Base-by-base conservation (phyloP, 192 early-diverging fungal species). In the Piromyces sp. region DNA sequence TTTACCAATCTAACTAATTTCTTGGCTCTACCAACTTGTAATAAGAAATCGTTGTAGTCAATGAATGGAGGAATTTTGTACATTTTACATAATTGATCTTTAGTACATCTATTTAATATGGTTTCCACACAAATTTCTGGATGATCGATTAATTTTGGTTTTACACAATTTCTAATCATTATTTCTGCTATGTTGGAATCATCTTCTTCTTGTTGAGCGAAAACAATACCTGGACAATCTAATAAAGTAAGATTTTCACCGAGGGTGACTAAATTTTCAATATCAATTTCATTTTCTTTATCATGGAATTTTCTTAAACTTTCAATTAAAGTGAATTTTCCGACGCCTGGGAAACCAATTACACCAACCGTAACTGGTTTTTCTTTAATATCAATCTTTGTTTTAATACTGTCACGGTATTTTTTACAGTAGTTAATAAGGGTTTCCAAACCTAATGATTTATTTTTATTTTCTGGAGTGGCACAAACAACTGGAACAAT, bases 261-360 rank as follows among this genome's bases (percentile, higher is more conserved):
- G n/a, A 68, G 51, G 22, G 51, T 68, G n/a, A 68, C n/a, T 68
- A 68, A 68, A n/a, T n/a, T 68, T n/a, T 68, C 51, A 68, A 68
- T n/a, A 0, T 68, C 22, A 9, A 68, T 68, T 68, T 68, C 51
- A 68, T 68, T 17, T 68, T 68, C 51, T n/a, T 68, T 68, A n/a
- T 68, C 51, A n/a, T 68, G 51, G 26, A 7, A 68, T 68, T n/a
- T 68, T 68, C 51, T 26, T 26, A 68, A 68, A 13, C 37, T 68
- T 68, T 68, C 51, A n/a, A 99, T 98, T 29, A 99, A 91, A 42
- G 92, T 93, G 19, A 93, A 95, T 86, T 99, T 99, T 81, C 98
- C 98, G 30, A 97, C 96, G 84, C 98, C 98, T 13, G 98, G 98
- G 90, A 95, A 97, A 28, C 98, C 98, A 84, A 99, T 94, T 82